phyloP scores from a whole-genome alignment of 1,284 basidiomycete genomes.

The Marasmius sp. region DNA sequence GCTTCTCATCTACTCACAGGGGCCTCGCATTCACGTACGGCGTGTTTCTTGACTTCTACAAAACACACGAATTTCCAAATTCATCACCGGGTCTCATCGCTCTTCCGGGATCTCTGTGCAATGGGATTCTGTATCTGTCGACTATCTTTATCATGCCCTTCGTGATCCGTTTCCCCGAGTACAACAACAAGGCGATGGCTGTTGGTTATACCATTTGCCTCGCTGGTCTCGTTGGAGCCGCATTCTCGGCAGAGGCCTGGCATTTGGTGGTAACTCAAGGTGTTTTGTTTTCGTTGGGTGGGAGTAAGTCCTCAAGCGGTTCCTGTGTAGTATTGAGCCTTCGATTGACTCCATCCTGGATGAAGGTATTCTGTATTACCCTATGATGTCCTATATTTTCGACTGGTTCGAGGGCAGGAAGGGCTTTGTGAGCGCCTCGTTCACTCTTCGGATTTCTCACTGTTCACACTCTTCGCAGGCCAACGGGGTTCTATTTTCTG shows the following conservation, averaged over 20 bases:
- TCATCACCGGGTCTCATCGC: conserved; percentile 6
- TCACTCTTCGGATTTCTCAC: neutral
- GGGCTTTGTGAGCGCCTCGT: conserved; percentile 6
- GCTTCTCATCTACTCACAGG: neutral
- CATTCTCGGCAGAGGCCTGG: conserved; percentile 5
- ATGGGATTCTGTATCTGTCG: conserved; percentile 10
- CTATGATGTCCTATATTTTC: conserved; percentile 13
- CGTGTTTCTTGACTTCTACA: conserved; percentile 15
- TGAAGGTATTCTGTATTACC: conserved; percentile 13
- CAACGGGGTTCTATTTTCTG: conserved; percentile 14
- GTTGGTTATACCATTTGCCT: conserved; percentile 9
- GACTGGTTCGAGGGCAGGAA: conserved; percentile 14
- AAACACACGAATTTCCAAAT: conserved; percentile 1
- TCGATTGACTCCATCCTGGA: neutral
- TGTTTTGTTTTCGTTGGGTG: conserved; percentile 12
- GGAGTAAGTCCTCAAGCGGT: conserved; percentile 4
- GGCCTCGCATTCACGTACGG: conserved; percentile 13
- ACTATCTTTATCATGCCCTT: conserved; percentile 8
- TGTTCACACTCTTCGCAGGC: conserved; percentile 2
- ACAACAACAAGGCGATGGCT: conserved; percentile 7
- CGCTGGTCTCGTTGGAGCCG: conserved; percentile 12
- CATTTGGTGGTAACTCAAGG: conserved; percentile 13
- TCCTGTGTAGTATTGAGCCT: neutral
- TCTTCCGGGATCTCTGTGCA: conserved; percentile 11
- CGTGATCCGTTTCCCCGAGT: conserved; percentile 7